Conservation (phyloP, 441 rosid genomes). For the Theobroma grandiflorum region DNA sequence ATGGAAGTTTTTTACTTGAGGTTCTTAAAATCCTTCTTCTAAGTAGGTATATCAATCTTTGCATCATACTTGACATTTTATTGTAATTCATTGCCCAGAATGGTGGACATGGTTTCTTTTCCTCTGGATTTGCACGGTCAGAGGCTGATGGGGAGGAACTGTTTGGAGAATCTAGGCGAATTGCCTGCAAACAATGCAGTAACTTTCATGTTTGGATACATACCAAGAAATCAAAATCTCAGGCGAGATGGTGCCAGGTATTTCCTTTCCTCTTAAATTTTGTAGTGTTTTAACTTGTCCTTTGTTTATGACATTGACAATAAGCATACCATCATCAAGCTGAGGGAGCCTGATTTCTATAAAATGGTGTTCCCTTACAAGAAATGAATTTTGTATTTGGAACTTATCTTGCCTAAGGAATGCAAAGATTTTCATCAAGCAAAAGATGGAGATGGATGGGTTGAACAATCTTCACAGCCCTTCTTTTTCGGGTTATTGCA, state of each 20-base stretch:
- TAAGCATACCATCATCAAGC: constrained; percentile 15
- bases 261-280: constrained; percentile 32
- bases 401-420: constrained; percentile 58
- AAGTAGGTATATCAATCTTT: neutral
- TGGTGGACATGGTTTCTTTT: constrained; percentile 65
- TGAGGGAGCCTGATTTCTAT: constrained; percentile 19
- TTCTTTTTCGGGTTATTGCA: constrained; percentile 82
- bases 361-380: constrained; percentile 16
- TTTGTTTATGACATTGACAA: constrained; percentile 7
- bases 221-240: constrained; percentile 79
- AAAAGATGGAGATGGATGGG: constrained; percentile 99
- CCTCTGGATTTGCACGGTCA: constrained; percentile 65
- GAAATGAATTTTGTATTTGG: constrained; percentile 10
- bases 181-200: constrained; percentile 87
- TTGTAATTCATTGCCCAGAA: constrained; percentile 47
- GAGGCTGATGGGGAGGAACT: constrained; percentile 71
- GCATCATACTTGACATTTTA: constrained; percentile 34
- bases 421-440: constrained; percentile 94
- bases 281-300: neutral
- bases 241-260: constrained; percentile 99
- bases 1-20: neutral
- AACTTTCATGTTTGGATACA: constrained; percentile 82
- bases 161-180: constrained; percentile 77
- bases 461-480: constrained; percentile 87
- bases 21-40: neutral